Percentiles rank a stretch among this genome's conserved stretches.
These are phyloP conservation scores for Populus tremula DNA, from an alignment of 345 rosid genomes.

Conservation along the genomic window DNA sequence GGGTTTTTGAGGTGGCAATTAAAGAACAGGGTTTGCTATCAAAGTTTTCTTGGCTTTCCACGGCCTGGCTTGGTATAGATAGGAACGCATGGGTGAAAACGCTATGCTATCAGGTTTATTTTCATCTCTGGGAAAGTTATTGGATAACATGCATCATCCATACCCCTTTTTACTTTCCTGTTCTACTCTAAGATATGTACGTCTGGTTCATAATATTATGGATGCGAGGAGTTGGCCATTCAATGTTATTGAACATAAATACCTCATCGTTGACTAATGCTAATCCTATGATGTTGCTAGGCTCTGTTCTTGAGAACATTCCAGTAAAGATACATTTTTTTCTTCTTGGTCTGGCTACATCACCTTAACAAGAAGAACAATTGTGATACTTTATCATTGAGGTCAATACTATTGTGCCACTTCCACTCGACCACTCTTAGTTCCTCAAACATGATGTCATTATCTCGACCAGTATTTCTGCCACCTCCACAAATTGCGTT, in stretches of 20 bases:
- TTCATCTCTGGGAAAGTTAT: neutral
- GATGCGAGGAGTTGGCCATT: neutral
- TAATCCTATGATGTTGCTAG: too few species aligned
- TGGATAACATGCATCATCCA: neutral
- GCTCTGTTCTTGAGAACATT: neutral
- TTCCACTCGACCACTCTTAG: neutral
- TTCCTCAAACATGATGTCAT: neutral
- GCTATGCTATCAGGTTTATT: slow-evolving; percentile 82
- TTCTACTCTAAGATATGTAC: neutral
- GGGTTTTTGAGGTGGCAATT: slow-evolving; percentile 75
- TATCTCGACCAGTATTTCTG: neutral
- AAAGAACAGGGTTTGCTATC: slow-evolving; percentile 52
- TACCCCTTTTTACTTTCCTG: neutral
- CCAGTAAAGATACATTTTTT: neutral
- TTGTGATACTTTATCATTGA: neutral
- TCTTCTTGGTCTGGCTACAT: neutral
- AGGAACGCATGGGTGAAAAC: slow-evolving; percentile 82
- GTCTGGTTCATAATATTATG: neutral
- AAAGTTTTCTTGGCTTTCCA: slow-evolving; percentile 75
- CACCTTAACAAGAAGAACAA: neutral
- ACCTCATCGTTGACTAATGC: neutral
- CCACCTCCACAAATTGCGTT: neutral
- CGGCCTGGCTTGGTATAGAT: slow-evolving; percentile 84
- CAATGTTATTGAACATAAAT: neutral
- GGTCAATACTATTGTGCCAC: neutral